Evolutionary conservation across 176 grass and related monocot species (phyloP).

Genomic region (Lolium multiflorum): DNA sequence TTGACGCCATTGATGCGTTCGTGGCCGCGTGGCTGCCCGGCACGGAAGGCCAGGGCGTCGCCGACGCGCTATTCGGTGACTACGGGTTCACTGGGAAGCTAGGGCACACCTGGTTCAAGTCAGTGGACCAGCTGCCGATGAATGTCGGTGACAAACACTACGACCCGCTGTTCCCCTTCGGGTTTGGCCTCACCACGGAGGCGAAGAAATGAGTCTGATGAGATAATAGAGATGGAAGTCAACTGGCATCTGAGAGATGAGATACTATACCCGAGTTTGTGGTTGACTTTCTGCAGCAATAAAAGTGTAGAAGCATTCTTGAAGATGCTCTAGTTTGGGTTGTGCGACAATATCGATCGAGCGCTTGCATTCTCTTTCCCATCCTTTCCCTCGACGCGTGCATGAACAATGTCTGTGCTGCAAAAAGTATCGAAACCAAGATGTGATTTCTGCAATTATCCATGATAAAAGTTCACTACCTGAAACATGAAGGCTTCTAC

Average conservation of each 20-base stretch:
- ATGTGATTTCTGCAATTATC: neutral
- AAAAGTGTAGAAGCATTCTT: neutral
- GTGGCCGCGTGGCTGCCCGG: conserved; percentile 84
- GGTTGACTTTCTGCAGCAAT: neutral
- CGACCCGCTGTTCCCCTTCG: conserved; percentile 76
- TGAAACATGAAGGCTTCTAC: neutral
- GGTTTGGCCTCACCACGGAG: conserved; percentile 45
- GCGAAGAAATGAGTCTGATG: neutral
- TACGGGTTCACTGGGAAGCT: conserved; percentile 75
- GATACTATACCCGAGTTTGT: neutral
- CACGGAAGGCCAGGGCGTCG: conserved; percentile 69
- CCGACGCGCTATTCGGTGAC: conserved; percentile 70
- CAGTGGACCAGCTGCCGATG: conserved; percentile 73
- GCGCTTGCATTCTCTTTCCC: neutral
- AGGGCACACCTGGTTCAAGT: conserved; percentile 66
- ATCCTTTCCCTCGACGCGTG: neutral
- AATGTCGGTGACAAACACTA: conserved; percentile 67
- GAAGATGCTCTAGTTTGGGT: neutral
- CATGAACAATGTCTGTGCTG: neutral
- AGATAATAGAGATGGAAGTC: neutral
- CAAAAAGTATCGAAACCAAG: neutral
- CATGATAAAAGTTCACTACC: neutral
- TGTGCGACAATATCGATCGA: neutral
- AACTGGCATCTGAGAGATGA: neutral
- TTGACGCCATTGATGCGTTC: conserved; percentile 51